phyloP scores from a whole-genome alignment of 768 basidiomycete genomes.

The Lactarius hengduanensis region DNA sequence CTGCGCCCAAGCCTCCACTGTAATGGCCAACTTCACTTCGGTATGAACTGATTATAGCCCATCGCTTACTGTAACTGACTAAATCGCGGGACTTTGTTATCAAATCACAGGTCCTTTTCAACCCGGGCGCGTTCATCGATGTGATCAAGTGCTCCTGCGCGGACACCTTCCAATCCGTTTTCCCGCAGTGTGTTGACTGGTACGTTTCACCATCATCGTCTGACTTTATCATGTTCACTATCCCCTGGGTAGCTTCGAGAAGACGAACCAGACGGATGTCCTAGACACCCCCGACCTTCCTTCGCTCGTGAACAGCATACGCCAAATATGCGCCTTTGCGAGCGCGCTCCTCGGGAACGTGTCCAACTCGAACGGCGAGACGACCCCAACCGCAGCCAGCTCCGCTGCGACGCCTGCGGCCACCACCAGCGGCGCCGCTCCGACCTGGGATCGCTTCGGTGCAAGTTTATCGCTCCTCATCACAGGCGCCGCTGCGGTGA shows the following conservation, averaged over 20 bases:
- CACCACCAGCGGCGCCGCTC: conserved; percentile 1
- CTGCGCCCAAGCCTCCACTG: conserved; percentile 58
- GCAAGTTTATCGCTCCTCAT: background rate
- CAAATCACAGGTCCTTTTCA: conserved; percentile 53
- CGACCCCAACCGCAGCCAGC: conserved; percentile 33
- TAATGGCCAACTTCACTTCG: conserved; percentile 52
- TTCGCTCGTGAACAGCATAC: conserved; percentile 48
- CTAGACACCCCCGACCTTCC: conserved; percentile 49
- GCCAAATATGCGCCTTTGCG: conserved; percentile 50
- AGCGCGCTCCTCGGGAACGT: conserved; percentile 55
- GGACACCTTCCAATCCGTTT: conserved; percentile 44
- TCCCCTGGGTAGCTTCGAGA: conserved; percentile 44
- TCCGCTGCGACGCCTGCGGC: conserved; percentile 4
- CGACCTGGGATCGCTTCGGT: background rate
- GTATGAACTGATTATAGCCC: conserved; percentile 34
- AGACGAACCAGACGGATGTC: conserved; percentile 55
- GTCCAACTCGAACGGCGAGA: conserved; percentile 44
- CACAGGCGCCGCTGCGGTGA: conserved; percentile 1
- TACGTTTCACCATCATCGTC: conserved; percentile 31
- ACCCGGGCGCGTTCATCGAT: conserved; percentile 60
- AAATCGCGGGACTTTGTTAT: background rate
- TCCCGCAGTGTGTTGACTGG: conserved; percentile 72
- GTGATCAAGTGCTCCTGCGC: conserved; percentile 64
- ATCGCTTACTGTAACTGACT: background rate
- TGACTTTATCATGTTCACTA: background rate